Evolutionary conservation across 495 filamentous ascomycete species (phyloP).

Genomic region (Podospora pseudopauciseta): DNA sequence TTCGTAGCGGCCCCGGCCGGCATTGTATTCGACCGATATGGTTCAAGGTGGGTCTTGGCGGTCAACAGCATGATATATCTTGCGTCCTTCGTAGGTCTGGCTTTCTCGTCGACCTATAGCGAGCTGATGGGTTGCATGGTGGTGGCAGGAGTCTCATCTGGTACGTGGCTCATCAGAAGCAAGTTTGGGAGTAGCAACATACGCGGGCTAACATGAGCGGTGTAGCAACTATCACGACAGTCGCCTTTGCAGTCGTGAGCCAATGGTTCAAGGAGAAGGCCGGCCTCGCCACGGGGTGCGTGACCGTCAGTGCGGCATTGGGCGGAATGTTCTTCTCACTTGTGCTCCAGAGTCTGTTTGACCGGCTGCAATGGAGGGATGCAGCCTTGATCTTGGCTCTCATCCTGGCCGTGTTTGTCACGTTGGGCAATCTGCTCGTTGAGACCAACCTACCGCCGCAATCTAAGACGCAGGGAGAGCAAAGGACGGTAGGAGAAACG

Average conservation of each 20-base stretch:
- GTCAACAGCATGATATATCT: constrained; percentile 19
- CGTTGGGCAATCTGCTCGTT: constrained; percentile 21
- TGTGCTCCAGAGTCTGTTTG: constrained; percentile 28
- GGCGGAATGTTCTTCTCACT: constrained; percentile 34
- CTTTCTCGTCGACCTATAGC: constrained; percentile 24
- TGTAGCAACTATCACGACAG: constrained; percentile 26
- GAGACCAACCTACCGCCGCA: constrained; percentile 20
- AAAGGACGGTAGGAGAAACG: neutral
- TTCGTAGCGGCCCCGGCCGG: constrained; percentile 25
- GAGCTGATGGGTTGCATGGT: constrained; percentile 30
- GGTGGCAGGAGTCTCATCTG: constrained; percentile 25
- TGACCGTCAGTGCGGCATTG: constrained; percentile 28
- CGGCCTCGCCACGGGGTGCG: constrained; percentile 27
- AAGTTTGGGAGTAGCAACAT: neutral
- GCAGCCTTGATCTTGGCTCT: constrained; percentile 20
- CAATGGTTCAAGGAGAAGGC: constrained; percentile 29
- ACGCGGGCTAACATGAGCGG: constrained; percentile 9
- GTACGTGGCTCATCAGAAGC: constrained; percentile 13
- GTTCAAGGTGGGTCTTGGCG: constrained; percentile 19
- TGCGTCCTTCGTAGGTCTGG: constrained; percentile 28
- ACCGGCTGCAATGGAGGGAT: constrained; percentile 19
- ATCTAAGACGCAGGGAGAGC: neutral
- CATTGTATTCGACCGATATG: constrained; percentile 25
- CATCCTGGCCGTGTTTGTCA: constrained; percentile 19
- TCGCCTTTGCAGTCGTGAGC: constrained; percentile 27